Percentiles rank a stretch among this genome's conserved stretches.
Evolutionary conservation across 257 asterid species (phyloP).

Genomic region (Jacaranda copaia): DNA sequence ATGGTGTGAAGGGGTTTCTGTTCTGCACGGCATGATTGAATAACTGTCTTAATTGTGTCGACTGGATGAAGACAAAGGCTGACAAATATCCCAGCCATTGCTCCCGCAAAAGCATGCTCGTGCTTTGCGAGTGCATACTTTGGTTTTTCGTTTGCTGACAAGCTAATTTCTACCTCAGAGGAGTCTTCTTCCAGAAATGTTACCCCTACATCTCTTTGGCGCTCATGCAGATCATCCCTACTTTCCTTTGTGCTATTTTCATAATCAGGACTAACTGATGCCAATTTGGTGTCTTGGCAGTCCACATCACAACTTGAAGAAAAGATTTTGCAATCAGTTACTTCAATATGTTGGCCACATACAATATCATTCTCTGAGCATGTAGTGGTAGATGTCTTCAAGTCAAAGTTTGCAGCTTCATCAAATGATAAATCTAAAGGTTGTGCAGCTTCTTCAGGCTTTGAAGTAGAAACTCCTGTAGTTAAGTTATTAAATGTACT

Average conservation of each 20-base stretch:
- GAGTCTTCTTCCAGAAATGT: conserved; percentile 29
- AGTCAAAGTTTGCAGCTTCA: conserved; percentile 37
- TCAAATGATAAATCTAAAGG: conserved; percentile 33
- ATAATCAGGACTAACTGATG: conserved; percentile 33
- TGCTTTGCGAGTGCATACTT: conserved; percentile 61
- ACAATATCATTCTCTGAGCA: conserved; percentile 39
- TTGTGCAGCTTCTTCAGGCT: conserved; percentile 39
- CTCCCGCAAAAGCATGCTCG: conserved; percentile 97
- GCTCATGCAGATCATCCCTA: conserved; percentile 30
- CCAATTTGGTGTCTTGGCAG: conserved; percentile 35
- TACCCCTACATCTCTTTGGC: conserved; percentile 35
- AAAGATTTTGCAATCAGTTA: conserved; percentile 33
- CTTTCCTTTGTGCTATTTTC: conserved; percentile 38
- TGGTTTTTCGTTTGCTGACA: conserved; percentile 48
- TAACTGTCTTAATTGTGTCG: conserved; percentile 90
- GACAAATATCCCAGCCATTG: conserved; percentile 92
- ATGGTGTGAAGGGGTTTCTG: conserved; percentile 66
- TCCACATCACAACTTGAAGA: conserved; percentile 38
- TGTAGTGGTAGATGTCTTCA: conserved; percentile 34
- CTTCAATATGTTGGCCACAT: conserved; percentile 36
- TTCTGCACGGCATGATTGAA: conserved; percentile 77
- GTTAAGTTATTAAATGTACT: conserved; percentile 31
- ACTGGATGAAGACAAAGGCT: conserved; percentile 92
- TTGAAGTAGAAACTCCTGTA: conserved; percentile 36
- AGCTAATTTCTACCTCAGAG: conserved; percentile 42